These are phyloP conservation scores for Hansenula sp. DNA, from an alignment of 1,139 yeast species.

Conservation along the genomic window DNA sequence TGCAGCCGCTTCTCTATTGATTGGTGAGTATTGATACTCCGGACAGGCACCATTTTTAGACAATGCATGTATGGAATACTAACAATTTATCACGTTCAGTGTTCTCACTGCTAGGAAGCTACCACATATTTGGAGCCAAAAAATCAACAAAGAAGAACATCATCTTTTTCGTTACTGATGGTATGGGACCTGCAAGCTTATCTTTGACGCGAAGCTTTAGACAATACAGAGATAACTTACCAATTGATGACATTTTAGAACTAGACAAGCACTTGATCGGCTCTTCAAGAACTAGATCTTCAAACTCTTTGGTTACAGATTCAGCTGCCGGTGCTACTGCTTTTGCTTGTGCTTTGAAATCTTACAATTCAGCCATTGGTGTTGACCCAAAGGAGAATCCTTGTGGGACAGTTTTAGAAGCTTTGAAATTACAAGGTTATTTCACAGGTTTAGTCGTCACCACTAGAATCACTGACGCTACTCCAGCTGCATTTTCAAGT, in stretches of 20 bases:
- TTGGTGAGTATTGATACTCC: not conserved
- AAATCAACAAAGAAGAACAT: constrained; percentile 47
- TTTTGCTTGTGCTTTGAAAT: constrained; percentile 71
- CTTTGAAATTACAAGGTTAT: constrained; percentile 73
- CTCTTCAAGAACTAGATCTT: constrained; percentile 72
- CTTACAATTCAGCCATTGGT: constrained; percentile 84
- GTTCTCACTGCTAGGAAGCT: not conserved
- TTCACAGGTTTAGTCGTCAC: constrained; percentile 84
- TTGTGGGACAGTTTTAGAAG: constrained; percentile 81
- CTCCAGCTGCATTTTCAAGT: constrained; percentile 84
- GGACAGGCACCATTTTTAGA: too few species aligned
- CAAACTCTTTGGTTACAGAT: constrained; percentile 72
- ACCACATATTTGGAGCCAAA: not conserved
- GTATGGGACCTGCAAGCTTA: constrained; percentile 86
- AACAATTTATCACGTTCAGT: not conserved
- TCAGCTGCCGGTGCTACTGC: constrained; percentile 97
- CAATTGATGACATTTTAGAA: constrained; percentile 48
- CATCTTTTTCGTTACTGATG: constrained; percentile 86
- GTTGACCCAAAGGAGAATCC: constrained; percentile 60
- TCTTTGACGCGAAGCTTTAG: constrained; percentile 70
- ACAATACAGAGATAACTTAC: constrained; percentile 51
- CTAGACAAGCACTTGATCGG: constrained; percentile 72
- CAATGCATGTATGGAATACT: not conserved
- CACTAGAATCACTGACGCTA: constrained; percentile 79
- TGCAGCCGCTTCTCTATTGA: not conserved